Base-by-base conservation (phyloP, 2,329 filamentous ascomycete genomes). In the Teratosphaeriaceae sp. region DNA sequence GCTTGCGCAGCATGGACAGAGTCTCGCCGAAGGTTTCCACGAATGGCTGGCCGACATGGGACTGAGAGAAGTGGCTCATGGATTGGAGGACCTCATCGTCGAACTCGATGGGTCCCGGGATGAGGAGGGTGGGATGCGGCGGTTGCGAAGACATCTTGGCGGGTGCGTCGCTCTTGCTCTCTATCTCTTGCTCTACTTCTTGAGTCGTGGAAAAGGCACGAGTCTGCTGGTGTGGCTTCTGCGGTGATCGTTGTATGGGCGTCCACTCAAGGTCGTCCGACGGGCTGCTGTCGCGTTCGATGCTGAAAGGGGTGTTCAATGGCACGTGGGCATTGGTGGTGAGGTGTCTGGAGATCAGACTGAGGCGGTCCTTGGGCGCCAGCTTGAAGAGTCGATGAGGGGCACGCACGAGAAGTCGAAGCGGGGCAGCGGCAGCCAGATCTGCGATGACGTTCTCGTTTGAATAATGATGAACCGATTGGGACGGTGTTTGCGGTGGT, bases 51-150 rank as follows among this genome's bases (percentile, higher is more conserved):
- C 86, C 86, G 57, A 96, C 88, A 69, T 98, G 92, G 65, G 86
- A 94, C 76, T 98, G 88, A 65, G 85, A 90, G 72, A 84, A 94
- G 70, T 95, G 88, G 73, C 85, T 84, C 90, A 96, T 96, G 48
- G 88, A 87, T 67, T 89, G 79, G 40, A 96, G 80, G 48, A 97
- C 90, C 37, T 82, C 88, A 90, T 97, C 90, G 65, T 96, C 90
- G 63, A 96, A 96, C 72, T 97, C 90, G 66, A 97, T 94, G 61
- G 92, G 92, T 51, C 92, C 92, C 38, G 92, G 92, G 62, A 98
- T 97, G 70, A 98, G 80, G 68, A 98, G 75, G 43, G 90, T 83
- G 41, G 79, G 73, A 62, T 84, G 80, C 43, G 74, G 65, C 42
- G 75, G 58, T 68, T 82, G 78, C 43, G 58, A 62, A 30, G 77